Conservation (phyloP, 805 yeast species). For the Brettanomyces sp. region DNA sequence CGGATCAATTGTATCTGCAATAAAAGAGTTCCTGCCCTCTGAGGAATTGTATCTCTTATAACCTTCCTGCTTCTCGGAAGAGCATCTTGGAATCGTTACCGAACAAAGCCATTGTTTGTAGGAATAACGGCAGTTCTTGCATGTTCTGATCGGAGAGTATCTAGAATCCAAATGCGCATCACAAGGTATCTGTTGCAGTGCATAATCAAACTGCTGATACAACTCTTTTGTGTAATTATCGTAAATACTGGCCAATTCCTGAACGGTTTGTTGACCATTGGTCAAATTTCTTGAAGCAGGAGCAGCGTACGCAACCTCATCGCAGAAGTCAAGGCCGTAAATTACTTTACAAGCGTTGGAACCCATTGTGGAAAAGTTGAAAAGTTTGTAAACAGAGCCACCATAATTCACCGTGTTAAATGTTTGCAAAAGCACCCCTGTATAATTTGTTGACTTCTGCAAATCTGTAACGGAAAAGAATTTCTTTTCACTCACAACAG, state of each 20-base stretch:
- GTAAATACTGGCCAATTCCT: conserved; percentile 37
- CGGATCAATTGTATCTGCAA: conserved; percentile 47
- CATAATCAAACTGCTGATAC: conserved; percentile 62
- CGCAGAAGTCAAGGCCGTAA: conserved; percentile 68
- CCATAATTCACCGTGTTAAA: conserved; percentile 33
- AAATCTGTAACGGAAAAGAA: conserved; percentile 57
- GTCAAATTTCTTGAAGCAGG: conserved; percentile 37
- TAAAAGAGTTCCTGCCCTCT: conserved; percentile 50
- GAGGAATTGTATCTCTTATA: conserved; percentile 37
- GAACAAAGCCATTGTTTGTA: conserved; percentile 88
- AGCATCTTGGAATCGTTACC: conserved; percentile 80
- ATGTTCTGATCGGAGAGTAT: conserved; percentile 66
- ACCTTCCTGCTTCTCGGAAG: conserved; percentile 31
- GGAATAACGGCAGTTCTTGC: conserved; percentile 60
- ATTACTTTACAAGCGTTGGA: conserved; percentile 60
- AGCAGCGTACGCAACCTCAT: conserved; percentile 77
- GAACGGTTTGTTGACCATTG: conserved; percentile 21
- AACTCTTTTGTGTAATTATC: conserved; percentile 51
- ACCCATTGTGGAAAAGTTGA: conserved; percentile 47
- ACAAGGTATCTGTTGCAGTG: conserved; percentile 71
- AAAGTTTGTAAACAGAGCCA: conserved; percentile 52
- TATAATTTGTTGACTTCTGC: conserved; percentile 50
- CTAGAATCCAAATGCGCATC: conserved; percentile 54
- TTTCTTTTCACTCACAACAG: conserved; percentile 18
- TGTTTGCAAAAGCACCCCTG: conserved; percentile 53